A percentile compares a stretch with the other conserved stretches of the same genome.
Evolutionary conservation across 23 red algal genomes (phyloP).

Genomic region (Agarophyton chilense): DNA sequence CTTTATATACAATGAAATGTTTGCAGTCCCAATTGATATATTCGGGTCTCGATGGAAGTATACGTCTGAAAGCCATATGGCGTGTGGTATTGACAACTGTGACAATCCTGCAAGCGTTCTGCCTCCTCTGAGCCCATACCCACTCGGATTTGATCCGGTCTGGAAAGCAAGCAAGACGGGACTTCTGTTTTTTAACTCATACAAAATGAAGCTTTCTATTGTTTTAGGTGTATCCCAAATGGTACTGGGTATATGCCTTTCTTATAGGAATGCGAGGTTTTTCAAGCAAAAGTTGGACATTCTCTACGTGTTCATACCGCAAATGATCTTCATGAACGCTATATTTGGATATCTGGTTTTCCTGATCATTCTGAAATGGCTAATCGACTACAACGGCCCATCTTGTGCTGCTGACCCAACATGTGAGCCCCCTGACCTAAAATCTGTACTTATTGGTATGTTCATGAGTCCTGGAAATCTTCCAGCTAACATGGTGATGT

Average conservation of each 20-base stretch:
- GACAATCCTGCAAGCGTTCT: conserved; percentile 69
- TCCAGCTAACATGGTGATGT: conserved; percentile 72
- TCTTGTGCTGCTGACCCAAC: conserved; percentile 66
- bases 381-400: conserved; percentile 84
- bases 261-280: conserved; percentile 80
- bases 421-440: conserved; percentile 89
- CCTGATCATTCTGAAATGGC: conserved; percentile 96
- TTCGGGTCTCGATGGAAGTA: conserved; percentile 94
- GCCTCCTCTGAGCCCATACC: conserved; percentile 87
- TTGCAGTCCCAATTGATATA: conserved; percentile 89
- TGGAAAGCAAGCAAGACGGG: conserved; percentile 94
- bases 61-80: conserved; percentile 72
- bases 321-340: conserved; percentile 92
- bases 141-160: conserved; percentile 96
- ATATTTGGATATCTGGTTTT: conserved; percentile 97
- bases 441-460: conserved; percentile 92
- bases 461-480: conserved; percentile 94
- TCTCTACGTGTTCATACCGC: conserved; percentile 91
- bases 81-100: conserved; percentile 97
- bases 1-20: conserved; percentile 98
- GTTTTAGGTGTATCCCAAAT: conserved; percentile 93
- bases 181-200: conserved; percentile 93
- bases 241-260: conserved; percentile 91
- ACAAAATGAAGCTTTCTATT: conserved; percentile 99
- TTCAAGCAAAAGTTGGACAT: conserved; percentile 85